Conservation (phyloP, 208 protist genomes). For the Naegleria gruberi region DNA sequence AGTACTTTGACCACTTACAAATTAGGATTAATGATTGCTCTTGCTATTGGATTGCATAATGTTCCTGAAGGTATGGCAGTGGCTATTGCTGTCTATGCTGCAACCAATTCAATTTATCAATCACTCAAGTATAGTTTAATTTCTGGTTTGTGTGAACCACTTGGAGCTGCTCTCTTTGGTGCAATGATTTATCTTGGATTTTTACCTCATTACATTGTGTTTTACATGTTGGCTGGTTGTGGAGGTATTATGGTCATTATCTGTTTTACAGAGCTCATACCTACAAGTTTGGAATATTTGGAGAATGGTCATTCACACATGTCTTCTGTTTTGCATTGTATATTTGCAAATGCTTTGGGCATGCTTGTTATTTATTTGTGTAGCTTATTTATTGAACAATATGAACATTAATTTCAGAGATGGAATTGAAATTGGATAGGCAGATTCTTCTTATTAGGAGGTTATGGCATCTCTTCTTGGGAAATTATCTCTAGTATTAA, state of each 20-base stretch:
- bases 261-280: constrained; percentile 13
- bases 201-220: background rate
- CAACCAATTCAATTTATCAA: background rate
- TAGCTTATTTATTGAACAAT: background rate
- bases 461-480: too few species aligned
- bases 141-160: constrained; percentile 9
- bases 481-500: too few species aligned
- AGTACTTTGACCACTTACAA: background rate
- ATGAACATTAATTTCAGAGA: background rate
- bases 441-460: too few species aligned
- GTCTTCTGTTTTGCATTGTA: background rate
- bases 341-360: background rate
- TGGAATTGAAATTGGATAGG: too few species aligned
- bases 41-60: constrained; percentile 9
- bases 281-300: background rate
- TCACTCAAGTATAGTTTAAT: background rate
- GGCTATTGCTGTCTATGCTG: background rate
- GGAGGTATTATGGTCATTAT: background rate
- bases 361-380: background rate
- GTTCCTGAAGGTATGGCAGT: constrained; percentile 8
- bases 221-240: background rate
- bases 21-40: background rate
- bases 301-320: background rate
- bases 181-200: background rate
- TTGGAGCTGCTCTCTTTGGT: background rate